Percentiles rank a stretch among this genome's conserved stretches.
phyloP scores from a whole-genome alignment of 1,284 basidiomycete genomes.

The Irpex lacteus region DNA sequence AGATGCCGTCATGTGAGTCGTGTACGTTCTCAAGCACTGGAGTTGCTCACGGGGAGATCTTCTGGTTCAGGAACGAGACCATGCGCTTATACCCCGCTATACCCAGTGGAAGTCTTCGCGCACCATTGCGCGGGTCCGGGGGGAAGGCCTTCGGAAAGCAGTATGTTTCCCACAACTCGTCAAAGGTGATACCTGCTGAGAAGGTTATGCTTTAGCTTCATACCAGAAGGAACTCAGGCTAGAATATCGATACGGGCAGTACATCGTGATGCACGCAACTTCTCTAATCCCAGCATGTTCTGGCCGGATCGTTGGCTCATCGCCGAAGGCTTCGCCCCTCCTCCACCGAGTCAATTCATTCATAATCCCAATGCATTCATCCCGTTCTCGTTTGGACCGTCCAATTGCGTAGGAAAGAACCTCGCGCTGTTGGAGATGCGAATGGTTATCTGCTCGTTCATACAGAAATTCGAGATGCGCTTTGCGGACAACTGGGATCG shows the following conservation, averaged over 20 bases:
- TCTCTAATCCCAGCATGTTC: slow-evolving; percentile 27
- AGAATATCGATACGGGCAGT: slow-evolving; percentile 25
- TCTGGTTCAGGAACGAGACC: slow-evolving; percentile 50
- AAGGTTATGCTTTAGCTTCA: slow-evolving; percentile 14
- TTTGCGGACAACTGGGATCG: slow-evolving; percentile 23
- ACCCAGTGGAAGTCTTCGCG: slow-evolving; percentile 48
- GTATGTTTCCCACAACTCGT: slow-evolving; percentile 20
- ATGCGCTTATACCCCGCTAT: slow-evolving; percentile 54
- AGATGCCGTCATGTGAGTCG: slow-evolving; percentile 28
- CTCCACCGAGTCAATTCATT: slow-evolving; percentile 1
- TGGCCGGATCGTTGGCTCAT: slow-evolving; percentile 32
- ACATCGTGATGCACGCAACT: slow-evolving; percentile 31
- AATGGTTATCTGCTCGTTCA: slow-evolving; percentile 23
- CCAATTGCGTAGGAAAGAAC: slow-evolving; percentile 32
- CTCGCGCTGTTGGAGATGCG: slow-evolving; percentile 31
- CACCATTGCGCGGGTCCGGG: slow-evolving; percentile 24
- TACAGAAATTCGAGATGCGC: slow-evolving; percentile 27
- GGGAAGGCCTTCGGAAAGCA: slow-evolving; percentile 20
- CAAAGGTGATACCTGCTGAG: slow-evolving; percentile 17
- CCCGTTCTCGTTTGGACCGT: slow-evolving; percentile 30
- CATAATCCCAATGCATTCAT: slow-evolving; percentile 18
- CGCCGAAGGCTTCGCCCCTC: slow-evolving; percentile 6
- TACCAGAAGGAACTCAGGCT: slow-evolving; percentile 27
- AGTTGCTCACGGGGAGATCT: not conserved
- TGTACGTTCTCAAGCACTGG: slow-evolving; percentile 15